A percentile compares a stretch with the other conserved stretches of the same genome.
Evolutionary conservation across 2,329 filamentous ascomycete genomes (phyloP).

Genomic region (Nemania diffusa): DNA sequence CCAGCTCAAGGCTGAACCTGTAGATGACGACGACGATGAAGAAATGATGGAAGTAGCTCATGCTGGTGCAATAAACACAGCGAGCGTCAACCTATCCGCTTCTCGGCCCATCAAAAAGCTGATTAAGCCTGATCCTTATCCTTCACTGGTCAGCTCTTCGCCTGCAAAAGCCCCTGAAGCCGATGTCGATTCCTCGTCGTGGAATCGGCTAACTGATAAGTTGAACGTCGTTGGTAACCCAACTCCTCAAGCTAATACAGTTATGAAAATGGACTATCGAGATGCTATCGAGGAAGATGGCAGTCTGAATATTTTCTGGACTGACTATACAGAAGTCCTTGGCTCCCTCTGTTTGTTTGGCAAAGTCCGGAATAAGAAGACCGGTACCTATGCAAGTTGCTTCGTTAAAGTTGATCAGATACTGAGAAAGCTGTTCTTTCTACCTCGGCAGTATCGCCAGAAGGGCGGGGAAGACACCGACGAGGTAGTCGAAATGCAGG

Average conservation of each 20-base stretch:
- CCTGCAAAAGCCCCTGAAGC: slow-evolving; percentile 70
- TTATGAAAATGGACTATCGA: slow-evolving; percentile 84
- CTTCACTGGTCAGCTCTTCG: slow-evolving; percentile 80
- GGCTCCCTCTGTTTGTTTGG: slow-evolving; percentile 94
- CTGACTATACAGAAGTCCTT: slow-evolving; percentile 92
- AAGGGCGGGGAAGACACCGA: slow-evolving; percentile 72
- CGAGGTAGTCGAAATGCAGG: slow-evolving; percentile 84
- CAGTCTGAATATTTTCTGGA: slow-evolving; percentile 94
- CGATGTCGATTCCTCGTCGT: slow-evolving; percentile 80
- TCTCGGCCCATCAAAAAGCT: slow-evolving; percentile 81
- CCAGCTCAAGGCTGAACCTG: slow-evolving; percentile 59
- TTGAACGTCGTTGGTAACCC: slow-evolving; percentile 87
- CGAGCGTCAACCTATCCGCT: slow-evolving; percentile 86
- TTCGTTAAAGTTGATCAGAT: slow-evolving; percentile 98
- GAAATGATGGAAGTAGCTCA: slow-evolving; percentile 90
- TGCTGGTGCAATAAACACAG: slow-evolving; percentile 72
- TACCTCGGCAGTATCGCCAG: slow-evolving; percentile 75
- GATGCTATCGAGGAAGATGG: slow-evolving; percentile 95
- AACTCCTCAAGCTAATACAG: slow-evolving; percentile 67
- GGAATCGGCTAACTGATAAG: slow-evolving; percentile 87
- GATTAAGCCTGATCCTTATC: slow-evolving; percentile 72
- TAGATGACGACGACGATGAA: slow-evolving; percentile 78
- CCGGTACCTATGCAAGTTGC: slow-evolving; percentile 82
- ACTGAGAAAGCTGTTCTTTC: slow-evolving; percentile 88
- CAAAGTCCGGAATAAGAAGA: slow-evolving; percentile 92